Conservation (phyloP, 225 moss, liverwort and hornwort species). For the Thuidium tamariscinum region DNA sequence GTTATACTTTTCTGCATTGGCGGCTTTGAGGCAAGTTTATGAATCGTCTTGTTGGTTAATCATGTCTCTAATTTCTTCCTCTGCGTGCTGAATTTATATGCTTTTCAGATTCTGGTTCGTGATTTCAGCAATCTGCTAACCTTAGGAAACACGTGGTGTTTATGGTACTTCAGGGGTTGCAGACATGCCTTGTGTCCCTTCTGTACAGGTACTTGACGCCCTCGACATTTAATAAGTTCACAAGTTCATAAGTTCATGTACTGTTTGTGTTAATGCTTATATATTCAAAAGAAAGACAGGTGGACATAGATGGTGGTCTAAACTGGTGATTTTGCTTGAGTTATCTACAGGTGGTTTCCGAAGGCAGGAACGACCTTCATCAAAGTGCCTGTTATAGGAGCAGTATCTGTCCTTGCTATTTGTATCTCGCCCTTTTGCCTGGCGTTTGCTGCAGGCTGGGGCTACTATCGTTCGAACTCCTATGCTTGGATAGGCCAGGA, state of each 20-base stretch:
- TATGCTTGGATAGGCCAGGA: conserved; percentile 98
- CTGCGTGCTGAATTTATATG: not conserved
- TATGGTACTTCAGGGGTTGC: conserved; percentile 66
- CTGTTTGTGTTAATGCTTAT: not conserved
- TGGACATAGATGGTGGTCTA: not conserved
- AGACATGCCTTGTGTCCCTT: conserved; percentile 83
- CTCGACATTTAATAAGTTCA: not conserved
- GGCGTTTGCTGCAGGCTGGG: conserved; percentile 73
- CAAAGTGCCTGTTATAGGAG: conserved; percentile 62
- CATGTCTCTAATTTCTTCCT: not conserved
- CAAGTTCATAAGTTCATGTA: not conserved
- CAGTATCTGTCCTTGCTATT: conserved; percentile 61
- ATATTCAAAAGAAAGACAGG: not conserved
- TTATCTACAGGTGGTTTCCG: conserved; percentile 72
- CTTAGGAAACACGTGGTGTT: not conserved
- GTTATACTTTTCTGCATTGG: conserved; percentile 98
- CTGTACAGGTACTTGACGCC: conserved; percentile 52
- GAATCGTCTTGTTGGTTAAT: not conserved
- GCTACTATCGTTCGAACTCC: conserved; percentile 60
- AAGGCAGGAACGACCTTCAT: conserved; percentile 50
- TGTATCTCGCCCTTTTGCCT: conserved; percentile 88
- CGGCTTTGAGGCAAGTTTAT: conserved; percentile 69
- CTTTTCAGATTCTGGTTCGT: not conserved
- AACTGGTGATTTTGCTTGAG: not conserved
- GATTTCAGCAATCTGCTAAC: not conserved